Evolutionary conservation across 2,329 filamentous ascomycete species (phyloP).

Genomic region (Xylaria sp.): DNA sequence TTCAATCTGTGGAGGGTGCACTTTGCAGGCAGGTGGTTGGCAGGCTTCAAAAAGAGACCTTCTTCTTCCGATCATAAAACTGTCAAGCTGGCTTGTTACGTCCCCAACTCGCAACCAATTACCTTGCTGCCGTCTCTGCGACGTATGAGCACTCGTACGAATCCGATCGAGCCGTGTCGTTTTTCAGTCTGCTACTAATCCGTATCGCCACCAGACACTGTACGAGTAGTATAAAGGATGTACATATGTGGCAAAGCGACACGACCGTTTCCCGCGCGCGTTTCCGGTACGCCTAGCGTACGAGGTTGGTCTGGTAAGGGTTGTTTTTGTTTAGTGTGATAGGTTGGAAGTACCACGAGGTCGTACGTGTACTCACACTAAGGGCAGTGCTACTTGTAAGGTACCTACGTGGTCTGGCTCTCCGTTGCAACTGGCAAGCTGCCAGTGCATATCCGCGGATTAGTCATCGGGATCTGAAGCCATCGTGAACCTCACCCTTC

Average conservation of each 20-base stretch:
- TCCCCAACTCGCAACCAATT: conserved; percentile 1
- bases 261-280: not conserved
- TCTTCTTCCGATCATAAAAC: not conserved
- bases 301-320: not conserved
- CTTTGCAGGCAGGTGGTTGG: not conserved
- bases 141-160: not conserved
- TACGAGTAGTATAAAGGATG: not conserved
- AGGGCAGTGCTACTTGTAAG: no score
- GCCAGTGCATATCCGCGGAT: not conserved
- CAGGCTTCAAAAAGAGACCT: not conserved
- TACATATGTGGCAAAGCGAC: not conserved
- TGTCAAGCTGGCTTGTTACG: not conserved
- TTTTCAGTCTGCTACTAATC: not conserved
- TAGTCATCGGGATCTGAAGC: not conserved
- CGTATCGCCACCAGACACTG: not conserved
- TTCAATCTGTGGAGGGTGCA: not conserved
- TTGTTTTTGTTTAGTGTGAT: not conserved
- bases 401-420: not conserved
- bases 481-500: not conserved
- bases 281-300: not conserved
- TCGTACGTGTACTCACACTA: not conserved
- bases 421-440: not conserved
- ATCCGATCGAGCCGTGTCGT: conserved; percentile 14
- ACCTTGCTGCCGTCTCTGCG: not conserved
- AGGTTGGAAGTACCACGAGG: not conserved